Base-by-base conservation (phyloP, 2,329 filamentous ascomycete species). In the Penicillium sp. region DNA sequence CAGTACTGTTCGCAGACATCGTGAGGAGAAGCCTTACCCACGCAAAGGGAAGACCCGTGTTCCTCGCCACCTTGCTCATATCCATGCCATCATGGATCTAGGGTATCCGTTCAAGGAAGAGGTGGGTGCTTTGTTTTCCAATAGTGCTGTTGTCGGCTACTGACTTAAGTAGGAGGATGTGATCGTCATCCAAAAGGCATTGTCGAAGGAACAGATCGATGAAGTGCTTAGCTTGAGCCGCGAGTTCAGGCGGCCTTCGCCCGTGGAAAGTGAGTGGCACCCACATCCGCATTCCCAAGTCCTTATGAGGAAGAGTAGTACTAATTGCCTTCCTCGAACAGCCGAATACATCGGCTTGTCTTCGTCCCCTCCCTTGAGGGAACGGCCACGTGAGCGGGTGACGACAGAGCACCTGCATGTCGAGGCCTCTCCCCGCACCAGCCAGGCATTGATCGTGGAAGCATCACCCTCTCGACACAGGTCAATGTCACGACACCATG, bases 21-120 rank as follows among this genome's bases (percentile, higher is more conserved):
- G 68, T 68, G 60, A 67, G 38, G 72, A 78, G 58, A 77, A 77
- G 58, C 75, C 78, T 56, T 91, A 89, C 62, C 88, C 89, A 10
- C 89, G 90, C 77, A 92, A 89, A 73, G 92, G 92, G 67, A 96
- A 92, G 81, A 97, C 92, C 15, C 86, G 90, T 65, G 92, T 97
- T 72, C 92, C 92, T 0, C 86, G 85, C 58, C 84, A 88, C 55
- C 80, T 96, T 58, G 90, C 95, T 15, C 89, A 90, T 62, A 88
- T 89, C 71, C 83, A 87, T 60, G 92, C 91, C 2, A 83, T 97
- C 34, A 87, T 90, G 60, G 90, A 96, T 62, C 80, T 96, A 15
- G 88, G 90, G 13, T 96, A 96, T 74, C 90, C 91, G 0, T 97
- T 87, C 67, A 83, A 90, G 55, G 90, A 95, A 78, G 91, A 96